Conservation (phyloP, 1,284 basidiomycete species). For the Moesziomyces sp. region DNA sequence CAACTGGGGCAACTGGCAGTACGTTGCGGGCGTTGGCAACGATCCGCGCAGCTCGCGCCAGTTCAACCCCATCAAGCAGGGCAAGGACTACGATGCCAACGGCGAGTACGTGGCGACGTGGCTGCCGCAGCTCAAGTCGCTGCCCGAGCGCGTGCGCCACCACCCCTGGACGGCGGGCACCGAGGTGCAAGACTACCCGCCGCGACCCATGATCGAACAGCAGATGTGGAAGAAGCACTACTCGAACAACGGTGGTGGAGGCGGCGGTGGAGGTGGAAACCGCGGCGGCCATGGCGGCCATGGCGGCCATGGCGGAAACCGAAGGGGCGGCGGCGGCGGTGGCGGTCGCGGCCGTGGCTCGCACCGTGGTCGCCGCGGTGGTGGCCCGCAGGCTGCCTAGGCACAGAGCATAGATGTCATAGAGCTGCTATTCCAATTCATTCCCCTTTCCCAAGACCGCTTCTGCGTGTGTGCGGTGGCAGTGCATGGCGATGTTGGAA, state of each 20-base stretch:
- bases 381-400: neutral
- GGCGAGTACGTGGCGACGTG: constrained; percentile 55
- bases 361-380: constrained; percentile 5
- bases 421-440: too few relatives aligned
- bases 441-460: too few relatives aligned
- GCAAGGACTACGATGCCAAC: constrained; percentile 53
- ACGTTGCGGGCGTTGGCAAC: constrained; percentile 62
- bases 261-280: constrained; percentile 40
- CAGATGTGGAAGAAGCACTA: constrained; percentile 59
- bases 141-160: constrained; percentile 28
- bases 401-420: too few relatives aligned
- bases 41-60: constrained; percentile 57
- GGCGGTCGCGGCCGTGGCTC: constrained; percentile 1
- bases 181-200: constrained; percentile 40
- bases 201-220: constrained; percentile 50
- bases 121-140: constrained; percentile 30
- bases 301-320: constrained; percentile 66
- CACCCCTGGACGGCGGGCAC: constrained; percentile 51
- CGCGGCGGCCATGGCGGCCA: constrained; percentile 69
- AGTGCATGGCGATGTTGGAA: too few relatives aligned
- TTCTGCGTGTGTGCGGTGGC: too few relatives aligned
- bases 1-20: constrained; percentile 61
- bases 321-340: constrained; percentile 14
- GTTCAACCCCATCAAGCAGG: constrained; percentile 64
- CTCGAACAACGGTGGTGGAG: constrained; percentile 21